Evolutionary conservation across 371 early-diverging fungal species (phyloP).

Genomic region (Mortierella sp.): DNA sequence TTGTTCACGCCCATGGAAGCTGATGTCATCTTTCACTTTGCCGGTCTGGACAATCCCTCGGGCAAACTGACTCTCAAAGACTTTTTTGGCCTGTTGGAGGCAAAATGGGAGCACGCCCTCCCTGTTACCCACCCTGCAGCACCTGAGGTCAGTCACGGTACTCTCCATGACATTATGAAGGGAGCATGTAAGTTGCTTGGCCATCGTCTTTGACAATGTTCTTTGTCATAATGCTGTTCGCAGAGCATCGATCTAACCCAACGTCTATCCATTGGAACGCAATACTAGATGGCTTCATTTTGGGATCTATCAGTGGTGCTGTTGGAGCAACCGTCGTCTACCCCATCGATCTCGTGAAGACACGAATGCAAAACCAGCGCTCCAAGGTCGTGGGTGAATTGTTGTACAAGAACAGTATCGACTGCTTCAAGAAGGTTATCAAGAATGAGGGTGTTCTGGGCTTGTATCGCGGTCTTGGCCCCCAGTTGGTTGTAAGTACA

Average conservation of each 20-base stretch:
- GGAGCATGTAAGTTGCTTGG: constrained; percentile 53
- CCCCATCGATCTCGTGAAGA: constrained; percentile 98
- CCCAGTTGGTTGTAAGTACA: constrained; percentile 84
- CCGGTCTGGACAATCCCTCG: constrained; percentile 69
- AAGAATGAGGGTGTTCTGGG: constrained; percentile 93
- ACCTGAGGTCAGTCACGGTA: constrained; percentile 37
- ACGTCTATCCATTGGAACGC: no score
- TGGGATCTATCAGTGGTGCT: constrained; percentile 95
- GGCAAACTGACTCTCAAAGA: constrained; percentile 66
- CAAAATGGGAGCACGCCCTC: constrained; percentile 64
- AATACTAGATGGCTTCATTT: constrained; percentile 79
- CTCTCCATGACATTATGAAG: constrained; percentile 53
- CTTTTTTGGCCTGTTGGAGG: constrained; percentile 73
- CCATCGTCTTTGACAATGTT: no score
- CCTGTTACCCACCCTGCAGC: constrained; percentile 25
- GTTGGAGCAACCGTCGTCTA: constrained; percentile 97
- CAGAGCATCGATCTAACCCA: not conserved
- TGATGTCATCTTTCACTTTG: constrained; percentile 84
- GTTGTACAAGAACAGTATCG: constrained; percentile 92
- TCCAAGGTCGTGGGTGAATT: constrained; percentile 91
- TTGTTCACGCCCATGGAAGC: constrained; percentile 87
- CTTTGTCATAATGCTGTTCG: no score
- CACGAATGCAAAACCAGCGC: constrained; percentile 98
- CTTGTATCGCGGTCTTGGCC: constrained; percentile 95
- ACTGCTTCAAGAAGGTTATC: constrained; percentile 95